Evolutionary conservation across 805 yeast genomes (phyloP).

Genomic region (Lachancea waltii): DNA sequence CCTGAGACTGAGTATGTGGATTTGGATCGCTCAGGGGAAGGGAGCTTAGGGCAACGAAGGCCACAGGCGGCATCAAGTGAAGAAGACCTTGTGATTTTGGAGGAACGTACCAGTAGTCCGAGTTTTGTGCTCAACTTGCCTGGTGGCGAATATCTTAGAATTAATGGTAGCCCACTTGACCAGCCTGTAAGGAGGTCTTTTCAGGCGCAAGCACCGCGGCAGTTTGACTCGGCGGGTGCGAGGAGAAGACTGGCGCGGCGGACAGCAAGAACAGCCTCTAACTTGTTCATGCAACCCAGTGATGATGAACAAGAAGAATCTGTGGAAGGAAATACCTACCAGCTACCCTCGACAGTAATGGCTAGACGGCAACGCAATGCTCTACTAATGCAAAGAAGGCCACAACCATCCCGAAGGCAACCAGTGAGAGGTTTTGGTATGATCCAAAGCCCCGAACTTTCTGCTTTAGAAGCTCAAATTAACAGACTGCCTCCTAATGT

Average conservation of each 20-base stretch:
- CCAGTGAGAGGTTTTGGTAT: not conserved
- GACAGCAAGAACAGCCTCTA: conserved; percentile 17
- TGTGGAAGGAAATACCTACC: not conserved
- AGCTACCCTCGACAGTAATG: not conserved
- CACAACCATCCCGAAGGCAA: not conserved
- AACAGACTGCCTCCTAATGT: conserved; percentile 18
- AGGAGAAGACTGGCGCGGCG: conserved; percentile 17
- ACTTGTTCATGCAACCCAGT: conserved; percentile 7
- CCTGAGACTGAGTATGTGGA: conserved; percentile 27
- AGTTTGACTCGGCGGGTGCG: conserved; percentile 9
- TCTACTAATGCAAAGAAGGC: not conserved
- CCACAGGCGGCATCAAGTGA: conserved; percentile 16
- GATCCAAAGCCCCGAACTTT: conserved; percentile 11
- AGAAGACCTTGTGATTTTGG: conserved; percentile 29
- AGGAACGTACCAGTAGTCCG: conserved; percentile 24
- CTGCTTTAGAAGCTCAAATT: conserved; percentile 15
- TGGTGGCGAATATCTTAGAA: conserved; percentile 22
- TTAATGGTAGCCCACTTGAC: conserved; percentile 20
- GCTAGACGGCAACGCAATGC: not conserved
- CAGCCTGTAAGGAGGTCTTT: conserved; percentile 26
- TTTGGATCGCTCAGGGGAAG: conserved; percentile 16
- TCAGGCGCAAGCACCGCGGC: conserved; percentile 16
- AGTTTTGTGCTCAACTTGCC: conserved; percentile 22
- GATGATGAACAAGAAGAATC: not conserved
- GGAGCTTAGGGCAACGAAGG: conserved; percentile 19